phyloP scores from a whole-genome alignment of 176 grass and related monocot genomes.

The Phyllostachys edulis region DNA sequence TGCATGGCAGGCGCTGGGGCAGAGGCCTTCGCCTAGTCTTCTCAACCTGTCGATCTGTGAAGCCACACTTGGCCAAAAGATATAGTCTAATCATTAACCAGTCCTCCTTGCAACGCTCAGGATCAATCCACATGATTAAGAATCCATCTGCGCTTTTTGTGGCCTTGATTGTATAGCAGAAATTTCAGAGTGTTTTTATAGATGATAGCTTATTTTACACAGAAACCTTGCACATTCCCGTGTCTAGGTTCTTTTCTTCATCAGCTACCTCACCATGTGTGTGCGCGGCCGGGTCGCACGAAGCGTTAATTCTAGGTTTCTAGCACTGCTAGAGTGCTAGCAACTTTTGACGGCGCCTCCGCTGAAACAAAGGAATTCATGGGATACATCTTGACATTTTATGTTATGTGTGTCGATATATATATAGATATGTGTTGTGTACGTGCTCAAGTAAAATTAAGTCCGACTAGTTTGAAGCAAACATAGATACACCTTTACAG shows the following conservation, averaged over 20 bases:
- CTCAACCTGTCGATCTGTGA: conserved; percentile 38
- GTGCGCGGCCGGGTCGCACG: too few relatives aligned
- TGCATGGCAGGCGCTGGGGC: conserved; percentile 2
- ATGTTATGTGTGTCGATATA: conserved; percentile 16
- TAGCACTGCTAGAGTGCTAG: not conserved
- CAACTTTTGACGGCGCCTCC: not conserved
- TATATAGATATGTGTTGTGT: not conserved
- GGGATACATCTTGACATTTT: conserved; percentile 1
- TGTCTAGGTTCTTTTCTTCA: not conserved
- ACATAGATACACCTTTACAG: not conserved
- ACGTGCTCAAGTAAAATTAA: not conserved
- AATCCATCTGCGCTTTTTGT: not conserved
- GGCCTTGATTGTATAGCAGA: not conserved
- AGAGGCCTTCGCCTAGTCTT: conserved; percentile 33
- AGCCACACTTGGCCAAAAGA: conserved; percentile 33
- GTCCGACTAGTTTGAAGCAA: not conserved
- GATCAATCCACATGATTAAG: not conserved
- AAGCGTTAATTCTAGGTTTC: not conserved
- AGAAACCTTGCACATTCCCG: not conserved
- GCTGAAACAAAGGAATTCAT: not conserved
- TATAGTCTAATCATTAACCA: conserved; percentile 7
- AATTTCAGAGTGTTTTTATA: not conserved
- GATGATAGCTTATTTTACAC: not conserved
- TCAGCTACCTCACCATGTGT: too few relatives aligned
- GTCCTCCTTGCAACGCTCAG: not conserved